A percentile compares a stretch with the other conserved stretches of the same genome.
Conservation (phyloP, 768 basidiomycete species). For the Lyophyllum shimeji region DNA sequence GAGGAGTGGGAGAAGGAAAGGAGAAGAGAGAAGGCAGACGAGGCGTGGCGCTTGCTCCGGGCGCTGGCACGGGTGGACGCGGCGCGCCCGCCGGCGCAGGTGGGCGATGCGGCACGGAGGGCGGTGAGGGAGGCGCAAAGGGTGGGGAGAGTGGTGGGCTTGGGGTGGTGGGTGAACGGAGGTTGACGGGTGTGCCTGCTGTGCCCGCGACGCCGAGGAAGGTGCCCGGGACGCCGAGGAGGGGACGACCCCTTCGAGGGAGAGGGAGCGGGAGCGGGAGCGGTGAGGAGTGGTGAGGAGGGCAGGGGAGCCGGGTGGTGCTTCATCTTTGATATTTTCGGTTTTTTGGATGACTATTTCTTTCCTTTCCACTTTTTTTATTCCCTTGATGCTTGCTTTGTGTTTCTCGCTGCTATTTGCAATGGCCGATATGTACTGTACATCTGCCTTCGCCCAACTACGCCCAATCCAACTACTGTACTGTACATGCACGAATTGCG, state of each 20-base stretch:
- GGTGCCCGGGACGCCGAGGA: conserved; percentile 65
- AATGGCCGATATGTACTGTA: too few species aligned
- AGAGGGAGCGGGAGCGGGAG: conserved; percentile 20
- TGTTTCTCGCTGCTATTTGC: too few species aligned
- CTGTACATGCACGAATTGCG: too few species aligned
- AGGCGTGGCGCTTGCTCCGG: conserved; percentile 59
- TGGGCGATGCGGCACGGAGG: conserved; percentile 71
- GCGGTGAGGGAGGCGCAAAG: conserved; percentile 74
- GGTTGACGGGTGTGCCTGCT: conserved; percentile 51
- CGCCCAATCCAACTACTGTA: too few species aligned
- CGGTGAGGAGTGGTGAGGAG: neutral
- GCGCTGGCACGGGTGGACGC: conserved; percentile 69
- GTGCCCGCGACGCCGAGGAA: conserved; percentile 50
- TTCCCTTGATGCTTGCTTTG: too few species aligned
- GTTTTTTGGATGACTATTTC: too few species aligned
- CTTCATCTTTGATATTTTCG: too few species aligned
- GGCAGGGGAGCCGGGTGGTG: too few species aligned
- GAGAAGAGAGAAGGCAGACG: conserved; percentile 22
- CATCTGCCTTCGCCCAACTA: too few species aligned
- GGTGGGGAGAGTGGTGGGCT: conserved; percentile 56
- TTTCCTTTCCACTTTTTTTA: too few species aligned
- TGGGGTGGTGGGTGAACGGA: conserved; percentile 50
- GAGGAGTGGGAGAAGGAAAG: conserved; percentile 1
- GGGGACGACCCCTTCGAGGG: conserved; percentile 48
- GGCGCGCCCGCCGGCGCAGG: conserved; percentile 58